A percentile compares a stretch with the other conserved stretches of the same genome.
Conservation (phyloP, 2,329 filamentous ascomycete genomes). For the Scopulariopsis brevicaulis region DNA sequence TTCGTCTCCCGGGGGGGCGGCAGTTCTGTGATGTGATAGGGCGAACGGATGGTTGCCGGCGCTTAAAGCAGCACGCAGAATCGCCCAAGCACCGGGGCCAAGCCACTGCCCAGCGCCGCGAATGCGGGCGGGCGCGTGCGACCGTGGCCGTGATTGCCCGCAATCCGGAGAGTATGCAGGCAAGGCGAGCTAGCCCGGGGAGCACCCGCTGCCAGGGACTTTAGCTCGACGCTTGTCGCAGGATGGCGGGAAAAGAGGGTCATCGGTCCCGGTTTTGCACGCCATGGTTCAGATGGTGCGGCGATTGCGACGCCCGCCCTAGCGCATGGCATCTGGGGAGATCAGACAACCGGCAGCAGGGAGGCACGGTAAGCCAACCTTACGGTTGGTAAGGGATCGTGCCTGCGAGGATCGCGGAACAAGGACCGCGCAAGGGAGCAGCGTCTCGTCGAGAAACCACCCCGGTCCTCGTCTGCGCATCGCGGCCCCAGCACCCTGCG, state of each 20-base stretch:
- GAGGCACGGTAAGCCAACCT: background rate
- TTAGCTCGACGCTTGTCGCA: background rate
- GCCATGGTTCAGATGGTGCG: background rate
- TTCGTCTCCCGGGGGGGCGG: background rate
- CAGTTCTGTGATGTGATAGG: slow-evolving; percentile 3
- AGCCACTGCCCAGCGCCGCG: background rate
- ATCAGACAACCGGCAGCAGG: background rate
- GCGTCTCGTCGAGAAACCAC: too few relatives aligned
- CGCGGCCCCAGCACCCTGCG: too few relatives aligned
- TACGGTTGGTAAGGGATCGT: too few relatives aligned
- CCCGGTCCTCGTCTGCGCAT: too few relatives aligned
- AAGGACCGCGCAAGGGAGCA: too few relatives aligned
- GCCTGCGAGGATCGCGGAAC: too few relatives aligned
- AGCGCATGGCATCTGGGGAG: background rate
- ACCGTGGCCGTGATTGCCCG: too few relatives aligned
- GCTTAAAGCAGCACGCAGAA: slow-evolving; percentile 3
- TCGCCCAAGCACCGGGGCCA: background rate
- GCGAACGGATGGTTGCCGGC: background rate
- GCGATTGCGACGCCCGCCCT: background rate
- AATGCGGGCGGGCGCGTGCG: too few relatives aligned
- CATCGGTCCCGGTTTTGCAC: background rate
- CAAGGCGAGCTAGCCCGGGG: background rate
- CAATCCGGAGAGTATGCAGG: background rate
- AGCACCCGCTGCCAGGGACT: background rate
- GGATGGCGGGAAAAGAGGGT: background rate